Percentiles rank a stretch among this genome's conserved stretches.
These are phyloP conservation scores for Stevia rebaudiana DNA, from an alignment of 140 eudicot species.

Conservation along the genomic window DNA sequence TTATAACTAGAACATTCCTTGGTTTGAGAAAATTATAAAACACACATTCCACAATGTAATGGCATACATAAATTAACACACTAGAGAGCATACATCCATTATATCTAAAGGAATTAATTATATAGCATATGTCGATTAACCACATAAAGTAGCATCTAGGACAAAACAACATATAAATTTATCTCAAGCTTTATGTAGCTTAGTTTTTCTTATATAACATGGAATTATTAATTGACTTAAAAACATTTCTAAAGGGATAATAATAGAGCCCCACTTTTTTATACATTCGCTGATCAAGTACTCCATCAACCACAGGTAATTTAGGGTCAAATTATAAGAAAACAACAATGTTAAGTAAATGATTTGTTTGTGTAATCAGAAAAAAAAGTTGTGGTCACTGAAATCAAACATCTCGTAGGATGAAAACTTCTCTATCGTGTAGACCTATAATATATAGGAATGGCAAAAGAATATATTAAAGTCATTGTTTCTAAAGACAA, in stretches of 20 bases:
- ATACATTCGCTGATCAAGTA: too few relatives aligned
- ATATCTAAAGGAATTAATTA: not conserved
- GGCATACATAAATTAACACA: not conserved
- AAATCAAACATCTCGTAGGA: too few relatives aligned
- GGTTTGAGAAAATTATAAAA: not conserved
- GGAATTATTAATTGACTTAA: not conserved
- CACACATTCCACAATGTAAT: not conserved
- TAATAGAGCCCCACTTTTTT: not conserved
- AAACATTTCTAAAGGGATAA: not conserved
- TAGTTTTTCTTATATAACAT: not conserved
- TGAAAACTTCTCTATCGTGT: not conserved
- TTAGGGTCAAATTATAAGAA: not conserved
- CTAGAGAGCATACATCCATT: not conserved
- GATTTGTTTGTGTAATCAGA: too few relatives aligned
- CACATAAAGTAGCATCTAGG: not conserved
- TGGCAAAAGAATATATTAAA: constrained; percentile 4
- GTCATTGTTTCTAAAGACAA: not conserved
- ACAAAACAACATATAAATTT: not conserved
- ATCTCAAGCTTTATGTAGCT: not conserved
- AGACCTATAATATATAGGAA: not conserved
- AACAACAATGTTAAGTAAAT: too few relatives aligned
- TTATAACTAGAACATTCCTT: too few relatives aligned
- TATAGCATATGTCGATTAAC: not conserved
- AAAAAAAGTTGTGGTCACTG: too few relatives aligned
- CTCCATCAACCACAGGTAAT: not conserved